A percentile compares a stretch with the other conserved stretches of the same genome.
Evolutionary conservation across 1,284 basidiomycete species (phyloP).

Genomic region (Fomitopsis pinicola): DNA sequence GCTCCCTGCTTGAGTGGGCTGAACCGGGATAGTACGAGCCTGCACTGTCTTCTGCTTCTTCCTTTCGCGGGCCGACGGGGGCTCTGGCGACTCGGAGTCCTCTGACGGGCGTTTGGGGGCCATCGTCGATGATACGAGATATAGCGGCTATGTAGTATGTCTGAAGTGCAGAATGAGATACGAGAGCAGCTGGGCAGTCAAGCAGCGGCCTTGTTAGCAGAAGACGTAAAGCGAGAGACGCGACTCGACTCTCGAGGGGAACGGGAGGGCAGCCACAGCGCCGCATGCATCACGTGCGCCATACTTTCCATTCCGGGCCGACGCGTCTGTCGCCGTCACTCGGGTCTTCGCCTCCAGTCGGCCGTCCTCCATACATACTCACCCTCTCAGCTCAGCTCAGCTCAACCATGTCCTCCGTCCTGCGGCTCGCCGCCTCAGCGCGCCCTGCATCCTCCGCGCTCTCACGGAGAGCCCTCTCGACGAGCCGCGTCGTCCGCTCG

Average conservation of each 20-base stretch:
- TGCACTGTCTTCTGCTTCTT: constrained; percentile 64
- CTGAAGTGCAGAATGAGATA: not conserved
- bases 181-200: not conserved
- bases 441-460: constrained; percentile 11
- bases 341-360: constrained; percentile 3
- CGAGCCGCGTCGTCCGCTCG: constrained; percentile 32
- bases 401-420: constrained; percentile 32
- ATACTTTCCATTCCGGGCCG: not conserved
- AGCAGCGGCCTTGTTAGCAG: not conserved
- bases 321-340: constrained; percentile 10
- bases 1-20: constrained; percentile 28
- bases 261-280: not conserved
- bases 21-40: constrained; percentile 68
- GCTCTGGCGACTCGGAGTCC: constrained; percentile 21
- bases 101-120: constrained; percentile 48
- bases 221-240: not conserved
- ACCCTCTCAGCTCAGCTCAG: not conserved
- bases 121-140: constrained; percentile 29
- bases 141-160: not conserved
- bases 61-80: constrained; percentile 47
- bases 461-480: constrained; percentile 30
- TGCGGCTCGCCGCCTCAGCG: constrained; percentile 36
- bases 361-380: not conserved
- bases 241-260: not conserved
- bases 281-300: not conserved